Percentiles rank a stretch among this genome's conserved stretches.
phyloP scores from a whole-genome alignment of 805 yeast genomes.

The Candida argentea region DNA sequence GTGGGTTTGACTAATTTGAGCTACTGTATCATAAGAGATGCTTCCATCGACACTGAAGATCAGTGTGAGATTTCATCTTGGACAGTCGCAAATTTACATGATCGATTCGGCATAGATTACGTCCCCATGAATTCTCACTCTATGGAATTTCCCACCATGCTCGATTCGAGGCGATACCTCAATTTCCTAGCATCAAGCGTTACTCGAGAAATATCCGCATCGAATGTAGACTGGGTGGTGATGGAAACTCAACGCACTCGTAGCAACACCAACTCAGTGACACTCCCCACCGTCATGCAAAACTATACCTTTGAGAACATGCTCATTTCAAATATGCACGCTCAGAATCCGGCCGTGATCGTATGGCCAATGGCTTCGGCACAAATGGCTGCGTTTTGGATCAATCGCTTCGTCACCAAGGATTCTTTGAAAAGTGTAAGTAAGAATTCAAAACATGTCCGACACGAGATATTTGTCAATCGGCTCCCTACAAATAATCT shows the following conservation, averaged over 20 bases:
- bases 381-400: conserved; percentile 29
- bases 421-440: conserved; percentile 1
- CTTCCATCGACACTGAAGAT: conserved; percentile 1
- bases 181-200: conserved; percentile 11
- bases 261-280: conserved; percentile 20
- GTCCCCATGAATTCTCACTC: conserved; percentile 3
- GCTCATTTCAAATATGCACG: conserved; percentile 20
- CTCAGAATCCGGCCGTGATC: conserved; percentile 8
- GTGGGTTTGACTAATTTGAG: conserved; percentile 34
- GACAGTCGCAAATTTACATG: conserved; percentile 18
- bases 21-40: conserved; percentile 22
- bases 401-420: conserved; percentile 22
- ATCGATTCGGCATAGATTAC: conserved; percentile 9
- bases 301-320: conserved; percentile 29
- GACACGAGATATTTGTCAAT: conserved; percentile 7
- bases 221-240: conserved; percentile 17
- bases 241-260: conserved; percentile 32
- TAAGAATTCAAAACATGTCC: conserved; percentile 6
- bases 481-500: conserved; percentile 1
- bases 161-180: conserved; percentile 21
- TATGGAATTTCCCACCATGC: conserved; percentile 4
- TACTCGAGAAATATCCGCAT: conserved; percentile 11
- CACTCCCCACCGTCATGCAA: conserved; percentile 29
- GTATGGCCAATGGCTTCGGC: conserved; percentile 27
- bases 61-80: conserved; percentile 10